These are phyloP conservation scores for Prototheca stagnorum DNA, from an alignment of 163 green algal species.

Conservation along the genomic window DNA sequence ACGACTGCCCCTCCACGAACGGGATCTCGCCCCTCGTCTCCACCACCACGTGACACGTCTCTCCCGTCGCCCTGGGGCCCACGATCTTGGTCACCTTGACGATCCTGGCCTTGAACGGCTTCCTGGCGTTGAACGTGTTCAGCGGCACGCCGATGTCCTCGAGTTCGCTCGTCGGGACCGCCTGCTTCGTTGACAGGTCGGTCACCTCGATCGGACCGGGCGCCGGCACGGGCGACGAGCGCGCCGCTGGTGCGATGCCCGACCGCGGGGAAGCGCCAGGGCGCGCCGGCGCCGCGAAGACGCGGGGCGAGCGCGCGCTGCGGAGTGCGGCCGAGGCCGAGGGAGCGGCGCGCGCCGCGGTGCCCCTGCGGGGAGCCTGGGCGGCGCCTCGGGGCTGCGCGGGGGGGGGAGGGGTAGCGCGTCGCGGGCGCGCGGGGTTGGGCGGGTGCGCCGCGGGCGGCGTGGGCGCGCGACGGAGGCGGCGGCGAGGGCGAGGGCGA, in stretches of 20 bases:
- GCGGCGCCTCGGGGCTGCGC: too few species aligned
- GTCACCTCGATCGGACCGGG: background rate
- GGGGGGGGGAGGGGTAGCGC: too few species aligned
- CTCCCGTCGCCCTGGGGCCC: constrained; percentile 81
- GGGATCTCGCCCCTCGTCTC: constrained; percentile 77
- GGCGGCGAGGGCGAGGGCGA: too few species aligned
- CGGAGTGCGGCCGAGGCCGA: too few species aligned
- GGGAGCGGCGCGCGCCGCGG: too few species aligned
- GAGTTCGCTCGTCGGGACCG: constrained; percentile 25
- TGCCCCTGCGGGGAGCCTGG: too few species aligned
- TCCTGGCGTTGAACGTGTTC: constrained; percentile 84
- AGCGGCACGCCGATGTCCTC: constrained; percentile 81
- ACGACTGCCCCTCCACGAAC: constrained; percentile 95
- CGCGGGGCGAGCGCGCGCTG: too few species aligned
- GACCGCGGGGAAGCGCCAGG: background rate
- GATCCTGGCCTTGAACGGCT: constrained; percentile 30
- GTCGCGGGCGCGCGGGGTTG: too few species aligned
- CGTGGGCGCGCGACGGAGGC: too few species aligned
- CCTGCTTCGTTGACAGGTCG: background rate
- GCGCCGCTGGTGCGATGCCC: background rate
- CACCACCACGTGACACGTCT: constrained; percentile 85
- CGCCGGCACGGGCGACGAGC: background rate
- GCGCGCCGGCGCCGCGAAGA: too few species aligned
- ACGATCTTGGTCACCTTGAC: constrained; percentile 81
- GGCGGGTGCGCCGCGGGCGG: too few species aligned